Base-by-base conservation (phyloP, 2,329 filamentous ascomycete genomes). In the Cercospora sp. region DNA sequence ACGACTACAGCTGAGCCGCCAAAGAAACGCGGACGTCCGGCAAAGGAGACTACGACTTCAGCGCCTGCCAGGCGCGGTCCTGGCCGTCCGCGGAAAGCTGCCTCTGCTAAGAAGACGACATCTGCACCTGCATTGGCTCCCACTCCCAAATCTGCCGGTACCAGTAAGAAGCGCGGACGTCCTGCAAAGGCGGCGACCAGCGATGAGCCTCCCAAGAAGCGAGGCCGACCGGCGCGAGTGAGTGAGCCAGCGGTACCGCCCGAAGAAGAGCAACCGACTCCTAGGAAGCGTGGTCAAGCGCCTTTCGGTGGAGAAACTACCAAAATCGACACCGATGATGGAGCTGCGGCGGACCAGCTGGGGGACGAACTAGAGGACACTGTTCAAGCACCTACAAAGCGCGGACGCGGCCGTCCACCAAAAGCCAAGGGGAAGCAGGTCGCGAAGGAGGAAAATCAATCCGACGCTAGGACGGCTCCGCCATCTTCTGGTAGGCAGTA, bases 221-320 rank as follows among this genome's bases (percentile, higher is more conserved):
- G 74, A 18, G 74, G 74, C 21, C 66, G 73, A 24, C 74, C 75
- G 9, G 32, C 62, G 30, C 49, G 51, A 26, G 70, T 74, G 37
- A 60, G 59, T 18, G 58, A 40, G 28, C 58, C 51, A 16, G 61
- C 66, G 43, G 51, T 55, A n/a, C 59, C 61, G 60, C 57, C 53
- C 51, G 59, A 62, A 34, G 61, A 59, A 8, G 67, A 73, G 64
- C 51, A 53, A 6, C 64, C 67, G 21, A 69, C 73, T 9, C 75
- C 73, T 1, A 75, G 73, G 71, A 76, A 74, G 68, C 75, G 75
- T 21, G 73, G 74, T 21, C 66, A 71, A 26, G 74, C 76, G 7
- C 74, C 75, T 16, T 71, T 71, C 57, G 74, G 74, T 21, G 75
- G 75, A 28, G 72, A 75, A 65, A 77, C 76, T 12, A 77, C 75